phyloP scores from a whole-genome alignment of 768 basidiomycete species.

The Xanthoconium stramineum region DNA sequence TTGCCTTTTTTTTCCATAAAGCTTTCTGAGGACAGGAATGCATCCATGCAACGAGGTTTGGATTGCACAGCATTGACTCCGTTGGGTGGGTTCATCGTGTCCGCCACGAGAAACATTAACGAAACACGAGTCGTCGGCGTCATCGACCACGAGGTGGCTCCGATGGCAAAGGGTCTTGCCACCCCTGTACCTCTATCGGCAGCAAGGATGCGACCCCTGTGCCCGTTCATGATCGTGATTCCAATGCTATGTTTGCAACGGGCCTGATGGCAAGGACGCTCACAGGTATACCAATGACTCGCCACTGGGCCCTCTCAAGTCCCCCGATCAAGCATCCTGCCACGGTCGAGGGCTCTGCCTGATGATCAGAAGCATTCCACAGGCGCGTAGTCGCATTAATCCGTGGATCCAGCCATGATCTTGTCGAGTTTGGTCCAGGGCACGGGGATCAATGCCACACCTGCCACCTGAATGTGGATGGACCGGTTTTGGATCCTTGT shows the following conservation, averaged over 20 bases:
- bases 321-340: not conserved
- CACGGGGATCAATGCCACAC: no score
- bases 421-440: not conserved
- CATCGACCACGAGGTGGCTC: not conserved
- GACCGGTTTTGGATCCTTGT: not conserved
- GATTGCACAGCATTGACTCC: no score
- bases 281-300: not conserved
- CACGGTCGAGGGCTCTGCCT: not conserved
- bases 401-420: not conserved
- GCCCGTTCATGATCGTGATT: not conserved
- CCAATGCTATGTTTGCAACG: not conserved
- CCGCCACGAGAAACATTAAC: no score
- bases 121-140: not conserved
- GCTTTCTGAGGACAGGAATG: not conserved
- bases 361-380: not conserved
- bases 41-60: not conserved
- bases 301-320: not conserved
- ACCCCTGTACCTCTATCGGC: no score
- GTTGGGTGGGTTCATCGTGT: no score
- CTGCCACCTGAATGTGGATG: not conserved
- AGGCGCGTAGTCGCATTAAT: not conserved
- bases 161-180: not conserved
- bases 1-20: not conserved
- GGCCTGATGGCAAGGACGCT: not conserved
- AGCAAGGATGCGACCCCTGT: no score